phyloP scores from a whole-genome alignment of 2,329 filamentous ascomycete genomes.

The Hypomyces perniciosus region DNA sequence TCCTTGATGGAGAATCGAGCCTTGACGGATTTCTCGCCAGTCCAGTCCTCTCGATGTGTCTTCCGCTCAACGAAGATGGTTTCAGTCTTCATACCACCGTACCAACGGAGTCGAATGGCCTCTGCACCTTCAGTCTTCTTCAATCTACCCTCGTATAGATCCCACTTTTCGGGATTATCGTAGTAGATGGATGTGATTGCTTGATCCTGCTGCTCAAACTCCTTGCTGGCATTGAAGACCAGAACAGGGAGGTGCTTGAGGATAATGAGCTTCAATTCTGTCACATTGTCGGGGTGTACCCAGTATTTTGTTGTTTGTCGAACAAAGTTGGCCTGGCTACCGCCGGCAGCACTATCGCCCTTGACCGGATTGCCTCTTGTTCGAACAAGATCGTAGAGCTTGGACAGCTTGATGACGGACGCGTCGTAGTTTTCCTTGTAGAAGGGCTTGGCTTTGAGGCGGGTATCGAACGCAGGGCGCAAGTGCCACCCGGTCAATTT shows the following conservation, averaged over 20 bases:
- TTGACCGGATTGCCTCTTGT: conserved; percentile 88
- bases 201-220: conserved; percentile 83
- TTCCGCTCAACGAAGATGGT: conserved; percentile 97
- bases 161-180: conserved; percentile 90
- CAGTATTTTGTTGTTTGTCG: conserved; percentile 99
- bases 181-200: conserved; percentile 99
- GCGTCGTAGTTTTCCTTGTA: conserved; percentile 99
- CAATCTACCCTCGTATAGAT: conserved; percentile 85
- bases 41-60: conserved; percentile 98
- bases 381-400: conserved; percentile 88
- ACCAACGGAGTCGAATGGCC: conserved; percentile 94
- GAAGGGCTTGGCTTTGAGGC: conserved; percentile 93
- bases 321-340: conserved; percentile 89
- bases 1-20: conserved; percentile 92
- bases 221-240: conserved; percentile 95
- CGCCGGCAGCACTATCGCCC: conserved; percentile 87
- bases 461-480: conserved; percentile 89
- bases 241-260: conserved; percentile 95
- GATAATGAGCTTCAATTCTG: conserved; percentile 95
- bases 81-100: conserved; percentile 91
- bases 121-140: conserved; percentile 98
- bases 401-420: conserved; percentile 90
- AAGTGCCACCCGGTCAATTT: conserved; percentile 94
- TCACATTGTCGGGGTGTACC: conserved; percentile 98
- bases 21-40: conserved; percentile 97